phyloP scores from a whole-genome alignment of 1,284 basidiomycete genomes.

The Ganoderma leucocontextum region DNA sequence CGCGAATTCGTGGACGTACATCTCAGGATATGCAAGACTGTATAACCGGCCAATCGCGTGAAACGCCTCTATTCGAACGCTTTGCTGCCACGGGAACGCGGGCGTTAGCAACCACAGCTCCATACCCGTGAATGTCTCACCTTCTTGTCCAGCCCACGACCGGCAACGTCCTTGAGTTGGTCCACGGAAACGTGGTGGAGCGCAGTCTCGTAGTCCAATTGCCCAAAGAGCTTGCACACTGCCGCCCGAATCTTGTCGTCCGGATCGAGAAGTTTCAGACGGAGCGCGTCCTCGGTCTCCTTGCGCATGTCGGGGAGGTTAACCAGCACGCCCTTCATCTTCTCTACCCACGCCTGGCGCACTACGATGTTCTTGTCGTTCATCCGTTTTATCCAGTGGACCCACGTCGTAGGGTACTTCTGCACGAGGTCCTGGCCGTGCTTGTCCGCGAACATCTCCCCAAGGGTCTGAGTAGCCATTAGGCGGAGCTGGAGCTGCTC shows the following conservation, averaged over 20 bases:
- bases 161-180: conserved; percentile 73
- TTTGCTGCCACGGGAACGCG: conserved; percentile 50
- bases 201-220: conserved; percentile 91
- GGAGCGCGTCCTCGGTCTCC: conserved; percentile 76
- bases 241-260: conserved; percentile 93
- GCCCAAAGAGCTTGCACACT: conserved; percentile 83
- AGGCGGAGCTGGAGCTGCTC: conserved; percentile 79
- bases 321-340: conserved; percentile 66
- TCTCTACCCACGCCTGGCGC: conserved; percentile 84
- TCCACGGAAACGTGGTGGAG: conserved; percentile 80
- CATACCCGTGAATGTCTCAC: conserved; percentile 47
- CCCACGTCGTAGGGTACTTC: conserved; percentile 89
- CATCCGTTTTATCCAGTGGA: conserved; percentile 82
- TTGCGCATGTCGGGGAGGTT: conserved; percentile 76
- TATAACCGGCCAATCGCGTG: conserved; percentile 84
- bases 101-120: conserved; percentile 1
- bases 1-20: conserved; percentile 60
- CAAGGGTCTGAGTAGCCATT: conserved; percentile 86
- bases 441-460: conserved; percentile 89
- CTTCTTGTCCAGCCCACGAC: conserved; percentile 88
- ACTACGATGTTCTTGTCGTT: conserved; percentile 82
- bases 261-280: conserved; percentile 81
- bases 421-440: conserved; percentile 76
- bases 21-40: conserved; percentile 86
- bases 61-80: conserved; percentile 87